These are phyloP conservation scores for Cyclotella kingstonii DNA, from an alignment of 108 stramenopile genomes.

Conservation along the genomic window DNA sequence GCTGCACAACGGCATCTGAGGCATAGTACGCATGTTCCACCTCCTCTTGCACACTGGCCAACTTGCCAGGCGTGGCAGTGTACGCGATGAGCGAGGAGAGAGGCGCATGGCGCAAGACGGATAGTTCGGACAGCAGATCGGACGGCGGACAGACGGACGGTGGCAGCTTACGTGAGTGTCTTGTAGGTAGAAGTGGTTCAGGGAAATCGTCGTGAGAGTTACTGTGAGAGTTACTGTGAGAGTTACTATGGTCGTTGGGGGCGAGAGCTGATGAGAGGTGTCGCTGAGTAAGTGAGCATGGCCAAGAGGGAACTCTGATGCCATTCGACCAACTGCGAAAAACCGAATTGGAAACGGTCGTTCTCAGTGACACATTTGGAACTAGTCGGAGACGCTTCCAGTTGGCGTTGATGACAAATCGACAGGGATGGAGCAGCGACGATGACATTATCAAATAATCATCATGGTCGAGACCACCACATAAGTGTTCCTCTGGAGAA, in stretches of 20 bases:
- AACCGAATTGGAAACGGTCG: no score
- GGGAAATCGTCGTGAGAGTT: neutral
- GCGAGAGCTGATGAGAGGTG: neutral
- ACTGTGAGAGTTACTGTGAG: no score
- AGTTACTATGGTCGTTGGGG: slow-evolving; percentile 2
- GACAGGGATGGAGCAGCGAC: no score
- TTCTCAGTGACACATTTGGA: no score
- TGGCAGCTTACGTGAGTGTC: slow-evolving; percentile 64
- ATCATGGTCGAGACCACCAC: no score
- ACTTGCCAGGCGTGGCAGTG: slow-evolving; percentile 1
- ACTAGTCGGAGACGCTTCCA: no score
- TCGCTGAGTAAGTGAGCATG: neutral
- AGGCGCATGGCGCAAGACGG: slow-evolving; percentile 59
- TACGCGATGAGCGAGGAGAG: slow-evolving; percentile 66
- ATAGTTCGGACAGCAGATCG: slow-evolving; percentile 50
- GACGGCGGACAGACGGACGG: slow-evolving; percentile 60
- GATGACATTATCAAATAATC: no score
- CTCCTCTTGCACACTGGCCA: slow-evolving; percentile 31
- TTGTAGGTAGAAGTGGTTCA: slow-evolving; percentile 50
- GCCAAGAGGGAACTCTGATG: no score
- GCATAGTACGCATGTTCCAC: slow-evolving; percentile 52
- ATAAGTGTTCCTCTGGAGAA: no score
- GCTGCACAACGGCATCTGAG: slow-evolving; percentile 51
- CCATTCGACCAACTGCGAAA: no score
- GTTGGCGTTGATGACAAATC: no score